Conservation (phyloP, 257 asterid species). For the Vinca minor region DNA sequence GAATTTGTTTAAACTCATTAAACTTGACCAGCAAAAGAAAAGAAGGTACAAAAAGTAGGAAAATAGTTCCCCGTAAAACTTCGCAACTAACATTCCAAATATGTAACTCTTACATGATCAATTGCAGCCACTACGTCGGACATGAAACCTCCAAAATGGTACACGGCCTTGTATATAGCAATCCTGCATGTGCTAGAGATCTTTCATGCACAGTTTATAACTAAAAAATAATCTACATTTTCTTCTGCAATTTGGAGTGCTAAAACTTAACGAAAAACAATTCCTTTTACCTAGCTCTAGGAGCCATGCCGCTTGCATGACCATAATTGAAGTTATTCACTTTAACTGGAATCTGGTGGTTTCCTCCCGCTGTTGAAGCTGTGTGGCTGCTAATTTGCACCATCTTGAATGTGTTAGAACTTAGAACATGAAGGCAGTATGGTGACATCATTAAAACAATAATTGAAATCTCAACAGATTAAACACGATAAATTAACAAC, state of each 20-base stretch:
- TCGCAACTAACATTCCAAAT: neutral
- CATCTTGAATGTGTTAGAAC: slow-evolving; percentile 11
- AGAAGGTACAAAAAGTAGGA: neutral
- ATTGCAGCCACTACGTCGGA: slow-evolving; percentile 75
- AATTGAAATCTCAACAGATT: neutral
- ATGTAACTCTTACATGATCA: slow-evolving; percentile 39
- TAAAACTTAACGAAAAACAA: neutral
- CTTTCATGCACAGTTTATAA: neutral
- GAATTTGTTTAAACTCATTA: neutral
- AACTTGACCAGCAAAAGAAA: neutral
- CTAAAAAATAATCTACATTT: neutral
- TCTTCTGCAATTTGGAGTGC: neutral
- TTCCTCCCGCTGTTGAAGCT: slow-evolving; percentile 78
- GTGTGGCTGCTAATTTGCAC: slow-evolving; percentile 46
- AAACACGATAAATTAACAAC: neutral
- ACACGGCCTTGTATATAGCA: slow-evolving; percentile 60
- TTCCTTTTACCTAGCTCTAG: slow-evolving; percentile 53
- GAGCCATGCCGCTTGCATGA: slow-evolving; percentile 76
- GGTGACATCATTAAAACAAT: neutral
- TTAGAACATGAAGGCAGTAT: slow-evolving; percentile 5
- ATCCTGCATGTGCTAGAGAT: slow-evolving; percentile 28
- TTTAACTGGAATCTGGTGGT: slow-evolving; percentile 35
- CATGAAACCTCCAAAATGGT: slow-evolving; percentile 59
- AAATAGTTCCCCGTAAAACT: neutral
- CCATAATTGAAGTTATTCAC: slow-evolving; percentile 53